Percentiles rank a stretch among this genome's conserved stretches.
These are phyloP conservation scores for Phytophthora tubulina DNA, from an alignment of 352 stramenopile species.

Conservation along the genomic window DNA sequence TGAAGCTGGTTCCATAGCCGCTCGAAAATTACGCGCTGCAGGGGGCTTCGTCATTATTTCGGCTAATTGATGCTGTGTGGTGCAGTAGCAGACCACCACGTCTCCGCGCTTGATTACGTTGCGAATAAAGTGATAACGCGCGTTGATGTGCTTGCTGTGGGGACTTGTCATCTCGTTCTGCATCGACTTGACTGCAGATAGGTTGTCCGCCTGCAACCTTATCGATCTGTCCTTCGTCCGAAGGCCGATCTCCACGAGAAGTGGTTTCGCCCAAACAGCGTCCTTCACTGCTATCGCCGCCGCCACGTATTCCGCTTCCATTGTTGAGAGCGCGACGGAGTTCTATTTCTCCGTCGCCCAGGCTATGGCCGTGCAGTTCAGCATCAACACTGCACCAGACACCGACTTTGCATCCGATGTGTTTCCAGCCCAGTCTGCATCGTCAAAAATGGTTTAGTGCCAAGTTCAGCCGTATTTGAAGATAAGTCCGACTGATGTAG, in stretches of 20 bases:
- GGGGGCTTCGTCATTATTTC: conserved; percentile 13
- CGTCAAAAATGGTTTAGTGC: not conserved
- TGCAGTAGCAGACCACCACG: conserved; percentile 14
- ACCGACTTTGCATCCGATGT: conserved; percentile 11
- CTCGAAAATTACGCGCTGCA: not conserved
- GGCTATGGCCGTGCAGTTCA: conserved; percentile 17
- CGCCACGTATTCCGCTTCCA: conserved; percentile 25
- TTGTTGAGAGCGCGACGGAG: conserved; percentile 17
- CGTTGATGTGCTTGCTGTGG: conserved; percentile 1
- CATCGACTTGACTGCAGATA: conserved; percentile 25
- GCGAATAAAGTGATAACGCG: conserved; percentile 18
- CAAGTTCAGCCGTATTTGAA: not conserved
- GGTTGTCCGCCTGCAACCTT: conserved; percentile 5
- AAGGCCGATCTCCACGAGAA: conserved; percentile 14
- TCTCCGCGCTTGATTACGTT: conserved; percentile 7
- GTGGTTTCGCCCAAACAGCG: conserved; percentile 2
- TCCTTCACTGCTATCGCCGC: conserved; percentile 17
- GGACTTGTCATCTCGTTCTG: conserved; percentile 10
- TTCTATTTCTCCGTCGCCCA: conserved; percentile 12
- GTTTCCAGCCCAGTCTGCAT: conserved; percentile 19
- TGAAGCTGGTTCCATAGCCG: not conserved
- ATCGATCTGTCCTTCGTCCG: not conserved
- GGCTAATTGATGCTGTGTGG: conserved; percentile 17
- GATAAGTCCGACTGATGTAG: not conserved
- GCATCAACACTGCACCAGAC: conserved; percentile 7